These are phyloP conservation scores for Luffa aegyptiaca DNA, from an alignment of 306 rosid species.

Conservation along the genomic window DNA sequence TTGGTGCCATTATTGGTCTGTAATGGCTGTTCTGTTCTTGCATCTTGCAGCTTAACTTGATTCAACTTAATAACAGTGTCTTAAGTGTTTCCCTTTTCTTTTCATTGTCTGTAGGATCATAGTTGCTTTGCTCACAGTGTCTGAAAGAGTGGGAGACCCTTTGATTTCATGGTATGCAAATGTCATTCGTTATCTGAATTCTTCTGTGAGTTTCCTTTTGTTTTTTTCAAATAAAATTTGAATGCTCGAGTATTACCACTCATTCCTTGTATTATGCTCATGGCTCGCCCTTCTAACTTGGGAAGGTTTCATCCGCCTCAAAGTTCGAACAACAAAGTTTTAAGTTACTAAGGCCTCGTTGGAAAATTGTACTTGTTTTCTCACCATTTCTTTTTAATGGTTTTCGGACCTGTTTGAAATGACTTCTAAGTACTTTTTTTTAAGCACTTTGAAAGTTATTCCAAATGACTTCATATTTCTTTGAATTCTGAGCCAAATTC, in stretches of 20 bases:
- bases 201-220: background rate
- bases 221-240: background rate
- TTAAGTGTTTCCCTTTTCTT: background rate
- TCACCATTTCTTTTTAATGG: no score
- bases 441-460: no score
- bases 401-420: no score
- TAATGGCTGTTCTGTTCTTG: background rate
- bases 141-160: slow-evolving; percentile 28
- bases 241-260: background rate
- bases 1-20: slow-evolving; percentile 34
- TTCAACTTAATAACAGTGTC: background rate
- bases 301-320: background rate
- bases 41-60: background rate
- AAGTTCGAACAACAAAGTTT: background rate
- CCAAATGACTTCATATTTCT: no score
- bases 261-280: background rate
- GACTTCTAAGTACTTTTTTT: no score
- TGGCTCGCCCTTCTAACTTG: background rate
- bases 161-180: slow-evolving; percentile 24
- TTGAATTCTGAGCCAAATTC: no score
- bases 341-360: background rate
- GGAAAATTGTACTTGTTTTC: no score
- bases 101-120: slow-evolving; percentile 18
- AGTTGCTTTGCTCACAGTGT: slow-evolving; percentile 22
- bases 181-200: background rate